Conservation (phyloP, 2,329 filamentous ascomycete species). For the Thielaviopsis euricoi region DNA sequence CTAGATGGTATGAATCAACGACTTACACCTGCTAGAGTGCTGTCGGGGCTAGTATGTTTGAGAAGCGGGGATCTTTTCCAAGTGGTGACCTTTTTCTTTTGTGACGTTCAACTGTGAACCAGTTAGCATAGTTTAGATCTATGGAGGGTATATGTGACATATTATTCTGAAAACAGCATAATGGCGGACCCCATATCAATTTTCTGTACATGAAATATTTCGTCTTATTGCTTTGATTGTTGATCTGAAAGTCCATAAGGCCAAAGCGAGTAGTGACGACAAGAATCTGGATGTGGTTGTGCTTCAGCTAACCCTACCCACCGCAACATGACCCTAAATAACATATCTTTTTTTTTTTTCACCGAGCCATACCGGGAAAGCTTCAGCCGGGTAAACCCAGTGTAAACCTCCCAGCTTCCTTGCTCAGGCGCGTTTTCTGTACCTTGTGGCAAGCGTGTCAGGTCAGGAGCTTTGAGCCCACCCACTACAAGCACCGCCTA, state of each 20-base stretch:
- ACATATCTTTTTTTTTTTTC: background rate
- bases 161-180: too few species aligned
- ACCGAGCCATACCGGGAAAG: too few species aligned
- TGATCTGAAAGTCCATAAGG: background rate
- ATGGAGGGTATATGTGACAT: background rate
- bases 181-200: too few species aligned
- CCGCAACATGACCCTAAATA: background rate
- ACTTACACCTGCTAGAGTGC: background rate
- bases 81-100: background rate
- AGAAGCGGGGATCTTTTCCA: background rate
- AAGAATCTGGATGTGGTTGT: background rate
- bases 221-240: background rate
- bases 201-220: too few species aligned
- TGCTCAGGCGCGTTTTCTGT: too few species aligned
- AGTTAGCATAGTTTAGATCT: background rate
- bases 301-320: background rate
- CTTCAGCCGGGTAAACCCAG: too few species aligned
- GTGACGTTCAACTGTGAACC: background rate
- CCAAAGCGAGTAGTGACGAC: slow-evolving; percentile 2
- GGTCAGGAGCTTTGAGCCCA: background rate
- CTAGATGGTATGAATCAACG: background rate
- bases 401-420: too few species aligned
- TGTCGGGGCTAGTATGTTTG: background rate
- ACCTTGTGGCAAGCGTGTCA: background rate
- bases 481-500: background rate